These are phyloP conservation scores for Bacidia gigantensis DNA, from an alignment of 495 filamentous ascomycete genomes.

Conservation along the genomic window DNA sequence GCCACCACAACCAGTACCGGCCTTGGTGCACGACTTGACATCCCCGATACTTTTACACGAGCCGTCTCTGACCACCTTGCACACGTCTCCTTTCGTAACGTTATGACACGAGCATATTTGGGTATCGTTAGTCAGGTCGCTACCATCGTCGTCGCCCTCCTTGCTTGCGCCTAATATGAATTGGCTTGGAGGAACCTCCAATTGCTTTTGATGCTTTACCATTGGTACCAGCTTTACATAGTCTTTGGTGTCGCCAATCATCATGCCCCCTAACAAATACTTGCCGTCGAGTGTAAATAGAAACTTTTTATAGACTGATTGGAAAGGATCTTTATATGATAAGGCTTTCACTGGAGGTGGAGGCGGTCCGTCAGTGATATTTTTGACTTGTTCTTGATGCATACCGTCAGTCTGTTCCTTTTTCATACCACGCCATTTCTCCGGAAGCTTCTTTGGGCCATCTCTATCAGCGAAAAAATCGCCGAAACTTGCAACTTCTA, in stretches of 20 bases:
- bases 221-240: constrained; percentile 92
- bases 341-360: constrained; percentile 64
- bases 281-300: constrained; percentile 87
- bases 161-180: constrained; percentile 78
- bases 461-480: constrained; percentile 94
- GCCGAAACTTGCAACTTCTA: constrained; percentile 90
- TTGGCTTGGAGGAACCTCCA: constrained; percentile 73
- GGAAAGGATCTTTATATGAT: constrained; percentile 87
- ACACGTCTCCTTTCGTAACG: constrained; percentile 77
- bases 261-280: constrained; percentile 90
- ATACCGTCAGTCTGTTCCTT: constrained; percentile 23
- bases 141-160: constrained; percentile 56
- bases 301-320: constrained; percentile 94
- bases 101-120: constrained; percentile 97
- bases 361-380: constrained; percentile 38
- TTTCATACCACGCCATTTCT: constrained; percentile 25
- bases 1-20: constrained; percentile 86
- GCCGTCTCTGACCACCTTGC: constrained; percentile 60
- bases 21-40: constrained; percentile 89
- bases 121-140: constrained; percentile 66
- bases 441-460: constrained; percentile 63
- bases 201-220: constrained; percentile 72
- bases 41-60: constrained; percentile 76
- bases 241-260: constrained; percentile 92
- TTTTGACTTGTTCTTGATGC: constrained; percentile 31